These are phyloP conservation scores for Euphorbia pulcherrima DNA, from an alignment of 345 rosid genomes.

Conservation along the genomic window DNA sequence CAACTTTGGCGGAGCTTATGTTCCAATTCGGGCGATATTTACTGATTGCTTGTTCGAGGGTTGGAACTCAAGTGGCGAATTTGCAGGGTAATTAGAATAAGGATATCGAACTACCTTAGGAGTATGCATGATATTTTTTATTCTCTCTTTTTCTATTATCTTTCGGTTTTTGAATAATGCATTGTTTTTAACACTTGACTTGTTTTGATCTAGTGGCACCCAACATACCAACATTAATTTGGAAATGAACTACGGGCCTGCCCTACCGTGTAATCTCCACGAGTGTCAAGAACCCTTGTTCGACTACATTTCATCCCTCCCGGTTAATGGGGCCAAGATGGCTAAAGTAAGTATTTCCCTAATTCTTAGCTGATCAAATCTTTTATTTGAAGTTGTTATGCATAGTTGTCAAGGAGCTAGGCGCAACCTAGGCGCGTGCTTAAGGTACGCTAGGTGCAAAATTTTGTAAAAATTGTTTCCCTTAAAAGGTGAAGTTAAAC, in stretches of 20 bases:
- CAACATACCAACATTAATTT: conserved; percentile 85
- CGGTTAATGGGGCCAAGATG: conserved; percentile 78
- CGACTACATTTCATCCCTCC: conserved; percentile 62
- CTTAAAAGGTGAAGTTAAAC: no score
- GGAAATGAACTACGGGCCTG: conserved; percentile 97
- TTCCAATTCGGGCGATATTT: conserved; percentile 87
- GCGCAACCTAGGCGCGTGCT: no score
- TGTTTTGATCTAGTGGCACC: not conserved
- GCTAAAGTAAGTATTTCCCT: conserved; percentile 49
- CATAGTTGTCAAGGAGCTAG: no score
- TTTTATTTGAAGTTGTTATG: no score
- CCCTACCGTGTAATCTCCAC: conserved; percentile 72
- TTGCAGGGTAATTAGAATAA: conserved; percentile 93
- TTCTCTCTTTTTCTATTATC: conserved; percentile 2
- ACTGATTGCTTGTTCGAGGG: conserved; percentile 85
- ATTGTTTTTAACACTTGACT: not conserved
- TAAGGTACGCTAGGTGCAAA: no score
- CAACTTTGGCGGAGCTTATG: conserved; percentile 72
- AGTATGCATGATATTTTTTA: conserved; percentile 44
- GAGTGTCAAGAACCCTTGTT: conserved; percentile 93
- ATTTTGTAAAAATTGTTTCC: no score
- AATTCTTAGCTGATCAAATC: no score
- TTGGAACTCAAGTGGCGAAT: conserved; percentile 89
- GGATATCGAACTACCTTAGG: conserved; percentile 78
- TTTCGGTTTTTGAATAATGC: not conserved